phyloP scores from a whole-genome alignment of 306 rosid species.

The Vigna unguiculata region DNA sequence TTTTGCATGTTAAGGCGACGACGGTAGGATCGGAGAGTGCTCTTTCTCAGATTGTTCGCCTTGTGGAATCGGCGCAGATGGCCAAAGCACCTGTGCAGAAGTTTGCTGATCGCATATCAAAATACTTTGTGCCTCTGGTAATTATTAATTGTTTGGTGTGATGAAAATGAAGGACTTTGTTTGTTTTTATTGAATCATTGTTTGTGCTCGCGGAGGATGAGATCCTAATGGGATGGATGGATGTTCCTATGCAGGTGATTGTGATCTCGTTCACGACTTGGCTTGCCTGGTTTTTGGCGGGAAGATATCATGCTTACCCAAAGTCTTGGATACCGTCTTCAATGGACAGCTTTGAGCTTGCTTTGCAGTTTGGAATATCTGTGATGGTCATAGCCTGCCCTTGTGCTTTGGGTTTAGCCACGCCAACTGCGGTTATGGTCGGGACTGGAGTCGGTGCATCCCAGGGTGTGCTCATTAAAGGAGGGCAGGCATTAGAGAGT shows the following conservation, averaged over 20 bases:
- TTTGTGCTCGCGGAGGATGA: not conserved
- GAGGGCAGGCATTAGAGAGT: constrained; percentile 89
- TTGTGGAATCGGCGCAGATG: constrained; percentile 92
- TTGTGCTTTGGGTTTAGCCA: constrained; percentile 94
- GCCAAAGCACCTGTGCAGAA: constrained; percentile 94
- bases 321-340: constrained; percentile 84
- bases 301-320: constrained; percentile 72
- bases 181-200: not conserved
- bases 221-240: not conserved
- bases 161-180: not conserved
- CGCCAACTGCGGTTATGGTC: constrained; percentile 96
- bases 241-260: constrained; percentile 66
- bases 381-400: constrained; percentile 99
- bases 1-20: constrained; percentile 77
- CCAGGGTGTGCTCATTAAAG: constrained; percentile 92
- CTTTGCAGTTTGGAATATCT: constrained; percentile 92
- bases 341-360: constrained; percentile 87
- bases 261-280: constrained; percentile 70
- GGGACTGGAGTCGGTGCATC: constrained; percentile 97
- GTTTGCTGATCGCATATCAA: constrained; percentile 86
- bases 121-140: constrained; percentile 88
- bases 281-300: constrained; percentile 85
- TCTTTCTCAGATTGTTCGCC: constrained; percentile 85
- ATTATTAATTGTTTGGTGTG: not conserved
- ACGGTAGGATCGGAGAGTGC: constrained; percentile 90